Conservation (phyloP, 345 rosid species). For the Gossypium bickii region DNA sequence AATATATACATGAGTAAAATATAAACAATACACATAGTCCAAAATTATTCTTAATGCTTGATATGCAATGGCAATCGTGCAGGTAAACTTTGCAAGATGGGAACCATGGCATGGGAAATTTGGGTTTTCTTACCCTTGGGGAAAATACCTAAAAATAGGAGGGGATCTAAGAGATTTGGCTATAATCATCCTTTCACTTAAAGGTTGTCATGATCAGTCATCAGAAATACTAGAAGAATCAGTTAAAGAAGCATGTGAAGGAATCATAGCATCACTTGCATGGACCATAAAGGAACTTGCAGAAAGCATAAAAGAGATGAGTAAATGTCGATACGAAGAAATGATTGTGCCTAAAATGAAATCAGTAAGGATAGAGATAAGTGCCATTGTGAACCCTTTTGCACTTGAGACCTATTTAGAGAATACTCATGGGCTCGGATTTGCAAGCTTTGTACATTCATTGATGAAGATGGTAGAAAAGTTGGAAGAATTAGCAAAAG, state of each 20-base stretch:
- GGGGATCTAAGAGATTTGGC: constrained; percentile 54
- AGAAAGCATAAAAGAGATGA: constrained; percentile 49
- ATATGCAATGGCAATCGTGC: neutral
- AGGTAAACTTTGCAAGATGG: constrained; percentile 92
- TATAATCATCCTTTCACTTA: constrained; percentile 37
- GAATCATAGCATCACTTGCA: constrained; percentile 33
- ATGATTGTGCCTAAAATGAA: constrained; percentile 39
- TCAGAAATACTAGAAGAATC: constrained; percentile 21
- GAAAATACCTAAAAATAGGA: constrained; percentile 53
- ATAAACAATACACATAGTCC: neutral
- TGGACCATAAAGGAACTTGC: constrained; percentile 53
- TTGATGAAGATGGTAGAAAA: constrained; percentile 43
- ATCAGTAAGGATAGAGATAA: constrained; percentile 35
- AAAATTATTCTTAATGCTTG: neutral
- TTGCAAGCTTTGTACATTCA: constrained; percentile 40
- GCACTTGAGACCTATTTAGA: neutral
- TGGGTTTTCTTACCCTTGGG: constrained; percentile 78
- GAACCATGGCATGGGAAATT: constrained; percentile 92
- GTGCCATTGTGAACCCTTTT: constrained; percentile 17
- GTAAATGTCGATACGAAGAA: constrained; percentile 28
- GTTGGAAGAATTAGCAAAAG: constrained; percentile 47
- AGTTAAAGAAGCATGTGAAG: constrained; percentile 42
- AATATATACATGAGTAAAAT: neutral
- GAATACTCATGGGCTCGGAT: constrained; percentile 32
- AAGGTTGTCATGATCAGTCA: constrained; percentile 31